Conservation (phyloP, 2,329 filamentous ascomycete species). For the Paramyrothecium roridum region DNA sequence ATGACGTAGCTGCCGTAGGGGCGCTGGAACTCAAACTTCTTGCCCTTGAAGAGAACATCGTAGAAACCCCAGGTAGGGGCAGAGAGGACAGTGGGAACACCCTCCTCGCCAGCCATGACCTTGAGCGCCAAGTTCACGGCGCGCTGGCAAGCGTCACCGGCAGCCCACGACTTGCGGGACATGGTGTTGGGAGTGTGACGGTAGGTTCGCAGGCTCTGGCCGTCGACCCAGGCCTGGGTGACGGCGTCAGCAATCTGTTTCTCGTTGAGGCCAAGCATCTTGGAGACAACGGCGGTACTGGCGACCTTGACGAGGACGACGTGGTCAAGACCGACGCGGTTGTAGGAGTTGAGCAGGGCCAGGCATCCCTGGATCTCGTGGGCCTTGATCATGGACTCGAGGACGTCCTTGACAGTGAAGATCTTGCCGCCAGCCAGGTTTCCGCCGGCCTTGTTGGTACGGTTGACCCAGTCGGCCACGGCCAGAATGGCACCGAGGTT, state of each 20-base stretch:
- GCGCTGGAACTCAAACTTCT: conserved; percentile 94
- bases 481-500: conserved; percentile 96
- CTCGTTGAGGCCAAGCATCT: conserved; percentile 88
- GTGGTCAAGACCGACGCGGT: conserved; percentile 97
- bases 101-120: conserved; percentile 86
- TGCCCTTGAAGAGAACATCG: conserved; percentile 94
- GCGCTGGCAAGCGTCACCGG: conserved; percentile 94
- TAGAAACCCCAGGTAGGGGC: conserved; percentile 98
- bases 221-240: conserved; percentile 96
- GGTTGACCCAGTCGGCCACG: conserved; percentile 95
- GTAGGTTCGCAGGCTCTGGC: conserved; percentile 94
- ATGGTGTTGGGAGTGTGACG: conserved; percentile 98
- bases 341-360: conserved; percentile 96
- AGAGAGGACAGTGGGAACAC: conserved; percentile 87
- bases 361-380: conserved; percentile 98
- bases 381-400: conserved; percentile 98
- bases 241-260: conserved; percentile 92
- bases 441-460: conserved; percentile 72
- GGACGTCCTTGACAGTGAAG: conserved; percentile 83
- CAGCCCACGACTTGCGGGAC: conserved; percentile 99
- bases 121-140: conserved; percentile 89
- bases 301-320: conserved; percentile 98
- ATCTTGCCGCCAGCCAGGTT: conserved; percentile 87
- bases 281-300: conserved; percentile 87
- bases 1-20: conserved; percentile 98